phyloP scores from a whole-genome alignment of 2,329 filamentous ascomycete genomes.

The Trichoderma arundinaceum region DNA sequence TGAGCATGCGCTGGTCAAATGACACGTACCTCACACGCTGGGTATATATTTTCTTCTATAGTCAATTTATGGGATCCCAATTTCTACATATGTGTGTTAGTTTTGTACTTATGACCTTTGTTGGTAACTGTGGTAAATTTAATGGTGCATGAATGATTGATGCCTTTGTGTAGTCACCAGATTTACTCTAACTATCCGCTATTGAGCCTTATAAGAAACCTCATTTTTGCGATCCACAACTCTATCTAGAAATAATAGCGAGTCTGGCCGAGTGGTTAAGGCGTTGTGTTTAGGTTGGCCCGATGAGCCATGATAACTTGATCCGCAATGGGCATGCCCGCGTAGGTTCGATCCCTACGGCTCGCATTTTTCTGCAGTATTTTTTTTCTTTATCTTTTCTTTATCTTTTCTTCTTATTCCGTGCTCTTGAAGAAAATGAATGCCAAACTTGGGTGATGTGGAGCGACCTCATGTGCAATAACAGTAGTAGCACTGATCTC shows the following conservation, averaged over 20 bases:
- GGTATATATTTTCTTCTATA: not conserved
- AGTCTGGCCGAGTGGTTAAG: slow-evolving; percentile 63
- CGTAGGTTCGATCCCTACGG: slow-evolving; percentile 60
- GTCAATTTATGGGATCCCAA: not conserved
- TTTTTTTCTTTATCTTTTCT: slow-evolving; percentile 11
- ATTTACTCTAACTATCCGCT: too few relatives aligned
- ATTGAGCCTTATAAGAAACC: not conserved
- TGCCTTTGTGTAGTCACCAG: too few relatives aligned
- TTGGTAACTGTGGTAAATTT: too few relatives aligned
- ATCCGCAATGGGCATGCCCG: slow-evolving; percentile 52
- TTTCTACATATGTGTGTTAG: not conserved
- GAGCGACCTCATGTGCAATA: too few relatives aligned
- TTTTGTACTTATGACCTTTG: not conserved
- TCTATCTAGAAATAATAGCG: slow-evolving; percentile 34
- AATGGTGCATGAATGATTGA: too few relatives aligned
- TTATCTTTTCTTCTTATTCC: slow-evolving; percentile 32
- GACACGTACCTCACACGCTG: not conserved
- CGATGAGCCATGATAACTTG: slow-evolving; percentile 34
- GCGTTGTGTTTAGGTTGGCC: slow-evolving; percentile 58
- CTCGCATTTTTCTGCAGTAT: slow-evolving; percentile 48
- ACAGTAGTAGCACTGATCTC: too few relatives aligned
- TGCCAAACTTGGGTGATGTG: too few relatives aligned
- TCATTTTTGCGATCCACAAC: not conserved
- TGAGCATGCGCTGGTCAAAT: not conserved
- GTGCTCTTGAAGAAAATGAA: too few relatives aligned